phyloP scores from a whole-genome alignment of 768 basidiomycete genomes.

The Megacollybia marginata region DNA sequence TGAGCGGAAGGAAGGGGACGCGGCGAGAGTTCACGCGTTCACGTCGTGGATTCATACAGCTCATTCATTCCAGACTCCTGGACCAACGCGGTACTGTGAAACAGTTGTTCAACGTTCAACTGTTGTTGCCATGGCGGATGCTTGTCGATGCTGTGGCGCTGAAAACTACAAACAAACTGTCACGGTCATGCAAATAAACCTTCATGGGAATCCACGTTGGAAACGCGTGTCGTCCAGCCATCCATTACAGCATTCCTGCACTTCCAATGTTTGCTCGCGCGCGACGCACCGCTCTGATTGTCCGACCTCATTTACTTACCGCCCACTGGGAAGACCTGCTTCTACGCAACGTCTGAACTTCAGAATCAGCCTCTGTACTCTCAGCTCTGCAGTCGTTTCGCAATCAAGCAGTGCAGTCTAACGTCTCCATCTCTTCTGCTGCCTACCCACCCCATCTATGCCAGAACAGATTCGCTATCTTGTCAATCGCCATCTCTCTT shows the following conservation, averaged over 20 bases:
- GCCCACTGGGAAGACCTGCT: slow-evolving; percentile 37
- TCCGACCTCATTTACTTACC: neutral
- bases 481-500: slow-evolving; percentile 45
- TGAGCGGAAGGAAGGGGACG: too few species aligned
- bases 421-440: slow-evolving; percentile 31
- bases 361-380: slow-evolving; percentile 57
- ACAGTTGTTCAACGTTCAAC: too few species aligned
- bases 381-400: slow-evolving; percentile 53
- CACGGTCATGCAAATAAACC: too few species aligned
- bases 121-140: too few species aligned
- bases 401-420: slow-evolving; percentile 22
- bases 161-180: too few species aligned
- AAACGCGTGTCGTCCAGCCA: slow-evolving; percentile 59
- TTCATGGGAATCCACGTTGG: slow-evolving; percentile 63
- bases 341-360: slow-evolving; percentile 38
- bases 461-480: slow-evolving; percentile 16
- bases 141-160: too few species aligned
- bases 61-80: too few species aligned
- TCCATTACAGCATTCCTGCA: slow-evolving; percentile 52
- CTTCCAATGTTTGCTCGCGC: slow-evolving; percentile 40
- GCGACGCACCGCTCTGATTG: slow-evolving; percentile 17
- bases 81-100: too few species aligned
- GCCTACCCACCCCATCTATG: slow-evolving; percentile 27
- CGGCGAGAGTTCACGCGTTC: too few species aligned
- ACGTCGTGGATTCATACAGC: too few species aligned